Base-by-base conservation (phyloP, 805 yeast species). In the Candida andamanensis region DNA sequence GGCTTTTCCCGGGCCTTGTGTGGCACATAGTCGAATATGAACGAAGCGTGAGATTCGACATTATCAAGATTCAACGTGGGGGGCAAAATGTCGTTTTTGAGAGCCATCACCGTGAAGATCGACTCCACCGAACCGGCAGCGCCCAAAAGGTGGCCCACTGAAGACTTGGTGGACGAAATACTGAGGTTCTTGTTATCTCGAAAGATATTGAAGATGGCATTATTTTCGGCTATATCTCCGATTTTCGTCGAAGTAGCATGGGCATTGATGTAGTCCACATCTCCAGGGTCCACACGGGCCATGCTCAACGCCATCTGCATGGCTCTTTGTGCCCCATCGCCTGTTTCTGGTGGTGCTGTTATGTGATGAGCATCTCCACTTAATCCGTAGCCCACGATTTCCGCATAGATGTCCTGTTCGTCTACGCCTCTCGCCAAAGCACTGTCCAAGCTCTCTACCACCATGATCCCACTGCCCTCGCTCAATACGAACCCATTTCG, bases 71-170 rank as follows among this genome's bases (percentile, higher is more conserved):
- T 92, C 36, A 84, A 56, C 0, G 95, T 86, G 6, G 95, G 94
- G 1, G 97, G 97, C 3, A 85, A 45, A 1, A 61, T 49, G 6
- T 71, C 67, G 3, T 75, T 53, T 24, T 71, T 53, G 28, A 90
- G 46, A 0, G 95, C 78, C 47, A 80, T 50, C 2, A 86, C 60
- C 0, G 95, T 78, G 54, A 85, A 85, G 1, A 87, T 78, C 3
- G 94, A 76, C 49, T 92, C 99, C 3, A 92, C 85, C 0, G 95
- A 78, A 4, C 98, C 99, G 0, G 98, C 92, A 1, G 95, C 98
- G 1, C 98, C 98, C 17, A 92, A 62, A 14, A 90, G 64, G 58
- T 92, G 99, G 0, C 99, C 99, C 24, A 84, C 82, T 1, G 96
- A 76, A 1, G 97, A 94, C 54, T 92, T 92, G 12, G 87, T 85